Conservation (phyloP, 2,329 filamentous ascomycete species). For the Cladosporium sphaerospermum region DNA sequence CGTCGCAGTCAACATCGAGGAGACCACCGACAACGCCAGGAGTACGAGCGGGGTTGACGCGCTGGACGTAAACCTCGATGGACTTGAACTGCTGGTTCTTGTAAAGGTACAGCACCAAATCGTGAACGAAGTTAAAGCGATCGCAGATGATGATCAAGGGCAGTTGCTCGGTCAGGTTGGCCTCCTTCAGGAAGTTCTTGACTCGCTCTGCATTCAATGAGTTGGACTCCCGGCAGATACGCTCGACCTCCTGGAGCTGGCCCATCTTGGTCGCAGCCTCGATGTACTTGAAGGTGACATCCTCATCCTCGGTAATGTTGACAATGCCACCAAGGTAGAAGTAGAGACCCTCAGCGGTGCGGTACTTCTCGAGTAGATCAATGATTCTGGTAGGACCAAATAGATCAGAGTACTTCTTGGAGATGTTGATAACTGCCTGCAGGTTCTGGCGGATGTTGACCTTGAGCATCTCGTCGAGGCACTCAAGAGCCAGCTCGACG, state of each 20-base stretch:
- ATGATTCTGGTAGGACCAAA: constrained; percentile 83
- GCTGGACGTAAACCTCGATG: constrained; percentile 96
- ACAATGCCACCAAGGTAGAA: constrained; percentile 98
- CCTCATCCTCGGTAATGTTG: constrained; percentile 88
- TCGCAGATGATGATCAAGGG: constrained; percentile 98
- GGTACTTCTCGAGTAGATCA: constrained; percentile 94
- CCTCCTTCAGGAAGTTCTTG: constrained; percentile 99
- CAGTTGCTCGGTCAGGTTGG: constrained; percentile 82
- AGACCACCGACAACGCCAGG: constrained; percentile 90
- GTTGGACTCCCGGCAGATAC: constrained; percentile 87
- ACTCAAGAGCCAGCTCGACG: constrained; percentile 90
- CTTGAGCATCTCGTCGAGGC: constrained; percentile 93
- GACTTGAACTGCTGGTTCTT: constrained; percentile 99
- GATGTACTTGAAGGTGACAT: constrained; percentile 99
- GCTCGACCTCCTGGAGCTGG: constrained; percentile 92
- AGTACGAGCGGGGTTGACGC: constrained; percentile 85
- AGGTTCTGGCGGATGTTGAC: constrained; percentile 95
- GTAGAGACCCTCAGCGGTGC: constrained; percentile 92
- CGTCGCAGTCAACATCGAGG: constrained; percentile 94
- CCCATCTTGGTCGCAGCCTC: constrained; percentile 91
- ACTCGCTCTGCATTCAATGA: constrained; percentile 89
- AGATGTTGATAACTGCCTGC: constrained; percentile 87
- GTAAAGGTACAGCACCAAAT: constrained; percentile 92
- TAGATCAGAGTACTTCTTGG: constrained; percentile 96
- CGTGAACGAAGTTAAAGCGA: constrained; percentile 98